These are phyloP conservation scores for Prunella vulgaris DNA, from an alignment of 257 asterid genomes.

Conservation along the genomic window DNA sequence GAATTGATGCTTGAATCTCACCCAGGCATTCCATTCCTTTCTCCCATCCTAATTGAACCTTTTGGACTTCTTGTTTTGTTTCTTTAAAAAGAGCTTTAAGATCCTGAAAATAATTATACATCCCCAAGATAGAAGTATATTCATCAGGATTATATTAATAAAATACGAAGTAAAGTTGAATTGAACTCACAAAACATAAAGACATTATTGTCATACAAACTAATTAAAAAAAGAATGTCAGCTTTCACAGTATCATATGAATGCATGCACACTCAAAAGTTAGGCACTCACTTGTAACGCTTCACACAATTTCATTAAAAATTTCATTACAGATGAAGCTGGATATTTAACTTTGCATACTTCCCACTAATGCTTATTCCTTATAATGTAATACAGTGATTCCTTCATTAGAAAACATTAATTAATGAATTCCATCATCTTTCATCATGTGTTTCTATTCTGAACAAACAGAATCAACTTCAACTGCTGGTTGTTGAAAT, in stretches of 20 bases:
- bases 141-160: background rate
- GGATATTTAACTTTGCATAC: background rate
- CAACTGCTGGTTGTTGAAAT: background rate
- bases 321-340: background rate
- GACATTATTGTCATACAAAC: background rate
- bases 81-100: constrained; percentile 53
- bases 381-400: background rate
- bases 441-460: background rate
- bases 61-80: constrained; percentile 51
- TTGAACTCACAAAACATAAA: background rate
- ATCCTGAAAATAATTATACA: constrained; percentile 41
- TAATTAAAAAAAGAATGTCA: background rate
- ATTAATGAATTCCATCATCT: background rate
- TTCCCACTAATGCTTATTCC: background rate
- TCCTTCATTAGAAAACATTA: background rate
- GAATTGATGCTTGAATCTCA: constrained; percentile 34
- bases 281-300: constrained; percentile 7
- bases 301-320: constrained; percentile 3
- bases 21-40: constrained; percentile 62
- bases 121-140: background rate
- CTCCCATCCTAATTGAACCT: constrained; percentile 55
- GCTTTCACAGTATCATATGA: constrained; percentile 2
- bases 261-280: background rate
- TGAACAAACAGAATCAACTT: background rate
- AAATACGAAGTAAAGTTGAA: constrained; percentile 9